phyloP scores from a whole-genome alignment of 2,329 filamentous ascomycete species.

The Blastomyces emzantsi region DNA sequence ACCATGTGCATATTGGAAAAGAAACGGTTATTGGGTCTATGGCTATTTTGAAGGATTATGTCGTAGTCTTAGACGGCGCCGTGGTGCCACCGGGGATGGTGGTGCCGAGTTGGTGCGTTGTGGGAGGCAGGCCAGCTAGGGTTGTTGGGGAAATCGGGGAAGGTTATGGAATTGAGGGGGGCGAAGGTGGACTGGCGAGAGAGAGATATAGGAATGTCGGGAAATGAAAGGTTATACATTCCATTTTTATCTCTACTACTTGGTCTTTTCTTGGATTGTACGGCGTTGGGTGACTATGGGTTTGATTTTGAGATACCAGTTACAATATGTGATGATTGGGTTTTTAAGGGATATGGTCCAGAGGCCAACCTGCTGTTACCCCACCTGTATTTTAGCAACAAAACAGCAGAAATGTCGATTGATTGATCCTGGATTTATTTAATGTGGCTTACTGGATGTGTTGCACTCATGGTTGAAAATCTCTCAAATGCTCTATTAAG shows the following conservation, averaged over 20 bases:
- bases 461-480: background rate
- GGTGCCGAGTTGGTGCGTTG: constrained; percentile 81
- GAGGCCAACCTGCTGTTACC: background rate
- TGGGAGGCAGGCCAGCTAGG: constrained; percentile 71
- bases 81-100: constrained; percentile 84
- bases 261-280: background rate
- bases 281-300: background rate
- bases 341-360: background rate
- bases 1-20: constrained; percentile 75
- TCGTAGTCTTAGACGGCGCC: constrained; percentile 73
- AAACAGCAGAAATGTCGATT: background rate
- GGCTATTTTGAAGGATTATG: constrained; percentile 87
- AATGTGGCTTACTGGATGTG: background rate
- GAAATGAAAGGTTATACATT: constrained; percentile 14
- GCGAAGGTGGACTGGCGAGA: constrained; percentile 37
- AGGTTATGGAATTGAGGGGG: constrained; percentile 39
- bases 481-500: background rate
- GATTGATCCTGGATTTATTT: background rate
- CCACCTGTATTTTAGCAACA: background rate
- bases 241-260: background rate
- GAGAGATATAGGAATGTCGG: constrained; percentile 36
- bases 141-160: constrained; percentile 66
- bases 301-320: constrained; percentile 1
- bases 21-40: constrained; percentile 74
- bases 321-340: background rate